Evolutionary conservation across 495 filamentous ascomycete species (phyloP), one percentile per base, ranked within the genome.

Genomic region (Lophium mytilinum): DNA sequence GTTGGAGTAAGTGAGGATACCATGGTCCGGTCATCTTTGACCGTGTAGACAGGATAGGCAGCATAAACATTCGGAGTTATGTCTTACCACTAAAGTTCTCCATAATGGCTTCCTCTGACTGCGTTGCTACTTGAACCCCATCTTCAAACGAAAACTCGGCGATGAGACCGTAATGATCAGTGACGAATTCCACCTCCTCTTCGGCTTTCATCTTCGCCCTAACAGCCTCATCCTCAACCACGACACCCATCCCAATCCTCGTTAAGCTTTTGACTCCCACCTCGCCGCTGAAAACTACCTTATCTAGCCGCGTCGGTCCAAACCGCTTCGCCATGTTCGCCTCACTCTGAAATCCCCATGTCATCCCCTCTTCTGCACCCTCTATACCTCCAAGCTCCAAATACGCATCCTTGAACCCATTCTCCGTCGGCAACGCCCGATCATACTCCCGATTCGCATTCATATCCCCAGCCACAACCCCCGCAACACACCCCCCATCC

Each of bases 361-460:
- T 83, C 55, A 67, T 73, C 2, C 79, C 78, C 30, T 69, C 73
- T 24, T 79, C 76, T 9, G 62, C 68, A 5, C 69, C 75, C 40
- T 82, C 80, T 14, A 56, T n/a, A 4, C 77, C 77, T 4, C 78
- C 79, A 1, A 68, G 63, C 50, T 77, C 75, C 0, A 83, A 70
- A 60, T 76, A 83, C 9, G 77, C 78, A 62, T 84, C 80, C 41
- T 62, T 64, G 4, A 83, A 71, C 1, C 64, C 69, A 59, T 80
- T 76, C n/a, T 75, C 72, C 12, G 46, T 42, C 36, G 73, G 76
- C n/a, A 78, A 65, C 8, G 69, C 71, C 35, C 55, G 54, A 64
- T 83, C 80, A 68, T 71, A 78, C 10, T 66, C 66, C 58, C 79
- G 66, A 51, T 78, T 80, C 6, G 81, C 80, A 51, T 84, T 82